Percentiles rank a stretch among this genome's conserved stretches.
Evolutionary conservation across 805 yeast species (phyloP).

Genomic region (Teunomyces stri): DNA sequence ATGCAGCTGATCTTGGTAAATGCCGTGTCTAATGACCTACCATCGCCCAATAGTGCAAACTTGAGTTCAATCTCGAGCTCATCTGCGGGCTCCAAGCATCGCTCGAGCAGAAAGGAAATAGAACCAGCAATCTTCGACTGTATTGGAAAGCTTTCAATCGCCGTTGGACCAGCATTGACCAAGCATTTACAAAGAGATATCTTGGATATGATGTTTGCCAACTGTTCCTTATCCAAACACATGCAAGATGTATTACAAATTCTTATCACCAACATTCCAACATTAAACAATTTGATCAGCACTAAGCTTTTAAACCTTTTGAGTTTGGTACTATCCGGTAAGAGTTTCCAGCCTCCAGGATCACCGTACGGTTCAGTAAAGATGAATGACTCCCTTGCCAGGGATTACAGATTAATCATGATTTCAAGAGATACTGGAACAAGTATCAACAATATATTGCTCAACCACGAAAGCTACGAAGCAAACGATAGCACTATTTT

Average conservation of each 20-base stretch:
- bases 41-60: conserved; percentile 15
- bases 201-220: conserved; percentile 66
- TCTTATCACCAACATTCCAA: conserved; percentile 72
- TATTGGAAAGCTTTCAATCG: conserved; percentile 77
- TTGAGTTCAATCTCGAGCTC: conserved; percentile 24
- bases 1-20: conserved; percentile 41
- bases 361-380: conserved; percentile 66
- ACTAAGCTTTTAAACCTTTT: conserved; percentile 67
- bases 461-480: conserved; percentile 32
- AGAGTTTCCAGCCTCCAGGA: conserved; percentile 79
- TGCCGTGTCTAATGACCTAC: conserved; percentile 31
- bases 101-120: conserved; percentile 60
- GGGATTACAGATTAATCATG: conserved; percentile 74
- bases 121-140: conserved; percentile 89
- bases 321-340: conserved; percentile 77
- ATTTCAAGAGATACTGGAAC: conserved; percentile 63
- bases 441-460: conserved; percentile 32
- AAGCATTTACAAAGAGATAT: conserved; percentile 83
- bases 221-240: conserved; percentile 80
- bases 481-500: conserved; percentile 47
- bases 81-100: conserved; percentile 47
- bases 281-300: conserved; percentile 70
- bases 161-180: conserved; percentile 91
- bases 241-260: conserved; percentile 73
- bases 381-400: conserved; percentile 65